Conservation (phyloP, 129 eudicot genomes). For the Flaveria robusta region DNA sequence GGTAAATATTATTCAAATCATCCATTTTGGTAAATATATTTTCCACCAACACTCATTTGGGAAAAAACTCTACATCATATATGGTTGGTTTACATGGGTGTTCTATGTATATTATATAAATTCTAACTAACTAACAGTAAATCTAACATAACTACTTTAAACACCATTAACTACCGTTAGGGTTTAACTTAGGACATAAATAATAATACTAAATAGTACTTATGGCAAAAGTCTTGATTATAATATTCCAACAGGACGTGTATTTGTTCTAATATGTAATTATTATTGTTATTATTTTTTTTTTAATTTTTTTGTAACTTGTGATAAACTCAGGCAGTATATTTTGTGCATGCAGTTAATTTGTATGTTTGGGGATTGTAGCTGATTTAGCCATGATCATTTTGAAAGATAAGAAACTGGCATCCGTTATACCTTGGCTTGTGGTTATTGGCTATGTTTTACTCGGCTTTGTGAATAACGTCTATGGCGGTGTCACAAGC, state of each 20-base stretch:
- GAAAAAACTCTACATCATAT: no score
- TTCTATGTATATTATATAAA: no score
- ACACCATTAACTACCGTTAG: no score
- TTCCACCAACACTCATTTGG: no score
- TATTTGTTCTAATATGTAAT: conserved; percentile 13
- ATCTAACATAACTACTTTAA: no score
- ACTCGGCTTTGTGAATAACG: conserved; percentile 41
- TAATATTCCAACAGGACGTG: neutral
- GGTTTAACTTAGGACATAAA: no score
- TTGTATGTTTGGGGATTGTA: conserved; percentile 15
- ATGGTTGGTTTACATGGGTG: no score
- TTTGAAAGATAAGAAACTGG: conserved; percentile 38
- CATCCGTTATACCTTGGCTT: conserved; percentile 39
- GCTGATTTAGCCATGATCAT: conserved; percentile 22
- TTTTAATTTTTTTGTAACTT: conserved; percentile 20
- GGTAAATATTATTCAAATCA: no score
- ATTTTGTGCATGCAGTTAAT: conserved; percentile 23
- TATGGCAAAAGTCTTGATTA: no score
- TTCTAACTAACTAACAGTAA: no score
- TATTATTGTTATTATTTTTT: neutral
- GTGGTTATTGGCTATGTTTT: conserved; percentile 45
- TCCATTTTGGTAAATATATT: no score
- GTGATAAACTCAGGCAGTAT: neutral
- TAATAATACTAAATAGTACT: no score
- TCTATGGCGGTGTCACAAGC: conserved; percentile 76